Percentiles rank a stretch among this genome's conserved stretches.
Evolutionary conservation across 495 filamentous ascomycete species (phyloP).

Genomic region (Alectoria sarmentosa): DNA sequence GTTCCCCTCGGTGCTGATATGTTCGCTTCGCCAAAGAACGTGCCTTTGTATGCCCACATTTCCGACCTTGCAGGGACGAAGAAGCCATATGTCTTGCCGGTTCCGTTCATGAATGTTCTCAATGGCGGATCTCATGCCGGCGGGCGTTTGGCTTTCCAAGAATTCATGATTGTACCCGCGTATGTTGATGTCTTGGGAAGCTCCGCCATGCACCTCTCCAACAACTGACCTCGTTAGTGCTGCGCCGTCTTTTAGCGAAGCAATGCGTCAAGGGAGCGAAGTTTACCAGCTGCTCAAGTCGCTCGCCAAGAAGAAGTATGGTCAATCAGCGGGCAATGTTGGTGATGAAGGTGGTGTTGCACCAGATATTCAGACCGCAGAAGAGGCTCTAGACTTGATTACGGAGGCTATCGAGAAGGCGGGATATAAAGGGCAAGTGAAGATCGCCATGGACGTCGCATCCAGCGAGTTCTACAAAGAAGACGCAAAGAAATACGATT

Average conservation of each 20-base stretch:
- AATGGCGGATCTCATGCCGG: conserved; percentile 99
- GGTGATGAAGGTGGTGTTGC: conserved; percentile 99
- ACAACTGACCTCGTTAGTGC: conserved; percentile 32
- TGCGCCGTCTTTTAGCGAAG: conserved; percentile 87
- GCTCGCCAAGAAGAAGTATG: conserved; percentile 99
- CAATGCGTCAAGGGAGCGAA: conserved; percentile 89
- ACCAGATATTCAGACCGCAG: conserved; percentile 91
- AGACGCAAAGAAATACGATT: conserved; percentile 80
- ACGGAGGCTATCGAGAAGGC: conserved; percentile 87
- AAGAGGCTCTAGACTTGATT: conserved; percentile 97
- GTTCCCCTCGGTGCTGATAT: neutral
- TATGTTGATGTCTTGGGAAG: neutral
- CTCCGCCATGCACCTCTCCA: neutral
- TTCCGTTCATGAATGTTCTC: conserved; percentile 99
- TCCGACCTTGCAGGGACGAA: conserved; percentile 98
- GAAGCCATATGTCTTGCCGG: conserved; percentile 98
- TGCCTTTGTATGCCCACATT: conserved; percentile 96
- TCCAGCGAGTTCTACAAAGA: conserved; percentile 99
- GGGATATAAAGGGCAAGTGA: conserved; percentile 89
- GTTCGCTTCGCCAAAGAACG: conserved; percentile 40
- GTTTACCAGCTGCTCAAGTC: conserved; percentile 97
- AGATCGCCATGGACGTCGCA: conserved; percentile 99
- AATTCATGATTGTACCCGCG: conserved; percentile 98
- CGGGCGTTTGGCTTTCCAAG: conserved; percentile 98
- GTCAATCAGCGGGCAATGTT: conserved; percentile 92